These are phyloP conservation scores for Stagonosporopsis chrysanthemi DNA, from an alignment of 2,329 filamentous ascomycete genomes.

Conservation along the genomic window DNA sequence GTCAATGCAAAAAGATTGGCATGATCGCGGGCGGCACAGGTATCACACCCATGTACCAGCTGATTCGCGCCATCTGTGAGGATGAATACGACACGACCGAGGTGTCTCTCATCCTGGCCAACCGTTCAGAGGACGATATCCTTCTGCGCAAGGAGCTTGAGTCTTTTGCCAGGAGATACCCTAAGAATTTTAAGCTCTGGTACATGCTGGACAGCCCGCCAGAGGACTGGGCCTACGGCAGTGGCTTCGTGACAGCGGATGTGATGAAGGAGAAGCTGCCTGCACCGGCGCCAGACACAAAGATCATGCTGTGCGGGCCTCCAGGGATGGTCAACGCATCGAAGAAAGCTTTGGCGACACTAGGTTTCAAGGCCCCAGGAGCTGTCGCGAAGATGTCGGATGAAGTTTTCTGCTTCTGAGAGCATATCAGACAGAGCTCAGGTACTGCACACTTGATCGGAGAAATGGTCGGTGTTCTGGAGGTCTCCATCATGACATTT, in stretches of 20 bases:
- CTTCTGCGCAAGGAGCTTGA: constrained; percentile 65
- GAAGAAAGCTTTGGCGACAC: constrained; percentile 54
- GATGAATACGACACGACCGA: constrained; percentile 65
- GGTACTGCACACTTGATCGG: background rate
- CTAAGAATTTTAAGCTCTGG: constrained; percentile 61
- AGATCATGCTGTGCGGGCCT: constrained; percentile 67
- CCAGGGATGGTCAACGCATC: constrained; percentile 63
- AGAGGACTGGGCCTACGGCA: constrained; percentile 19
- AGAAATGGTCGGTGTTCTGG: background rate
- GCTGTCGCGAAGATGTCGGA: constrained; percentile 62
- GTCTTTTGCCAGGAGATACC: constrained; percentile 58
- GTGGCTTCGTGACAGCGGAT: constrained; percentile 50
- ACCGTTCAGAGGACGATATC: constrained; percentile 66
- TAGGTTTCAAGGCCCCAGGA: constrained; percentile 62
- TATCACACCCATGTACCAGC: constrained; percentile 66
- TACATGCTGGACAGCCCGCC: constrained; percentile 59
- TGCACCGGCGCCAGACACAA: constrained; percentile 54
- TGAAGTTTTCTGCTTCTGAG: constrained; percentile 63
- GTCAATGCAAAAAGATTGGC: constrained; percentile 55
- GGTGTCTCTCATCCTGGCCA: constrained; percentile 66
- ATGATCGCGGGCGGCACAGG: constrained; percentile 64
- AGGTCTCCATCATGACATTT: background rate
- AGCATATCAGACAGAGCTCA: background rate
- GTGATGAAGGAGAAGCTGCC: constrained; percentile 62
- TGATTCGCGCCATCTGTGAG: constrained; percentile 70